Conservation (phyloP, 139 green algal genomes). For the Chlorella sorokiniana region DNA sequence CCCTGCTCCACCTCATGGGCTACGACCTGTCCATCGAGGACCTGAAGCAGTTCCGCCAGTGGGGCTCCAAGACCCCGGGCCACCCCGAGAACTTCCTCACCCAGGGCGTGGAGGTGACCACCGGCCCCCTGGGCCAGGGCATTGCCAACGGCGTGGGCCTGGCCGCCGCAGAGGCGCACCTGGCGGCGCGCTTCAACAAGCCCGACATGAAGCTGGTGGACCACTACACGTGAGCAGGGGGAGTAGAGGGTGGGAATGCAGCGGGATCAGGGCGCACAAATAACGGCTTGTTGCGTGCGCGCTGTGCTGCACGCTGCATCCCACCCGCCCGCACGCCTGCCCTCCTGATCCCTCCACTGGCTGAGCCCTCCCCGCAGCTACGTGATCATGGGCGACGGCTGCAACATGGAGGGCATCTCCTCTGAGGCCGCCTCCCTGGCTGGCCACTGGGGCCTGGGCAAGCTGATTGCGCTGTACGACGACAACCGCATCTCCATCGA, state of each 20-base stretch:
- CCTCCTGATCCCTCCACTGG: not conserved
- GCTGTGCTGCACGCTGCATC: not conserved
- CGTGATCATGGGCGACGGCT: constrained; percentile 97
- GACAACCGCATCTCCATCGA: constrained; percentile 99
- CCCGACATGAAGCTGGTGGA: constrained; percentile 90
- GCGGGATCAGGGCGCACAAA: no score
- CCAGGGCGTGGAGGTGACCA: constrained; percentile 96
- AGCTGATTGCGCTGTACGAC: constrained; percentile 99
- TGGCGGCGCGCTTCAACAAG: constrained; percentile 99
- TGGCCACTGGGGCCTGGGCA: constrained; percentile 98
- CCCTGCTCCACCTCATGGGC: constrained; percentile 95
- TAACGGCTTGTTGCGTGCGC: not conserved
- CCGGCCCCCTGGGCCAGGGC: constrained; percentile 95
- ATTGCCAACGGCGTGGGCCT: constrained; percentile 97
- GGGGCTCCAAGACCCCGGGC: constrained; percentile 89
- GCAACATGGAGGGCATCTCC: constrained; percentile 99
- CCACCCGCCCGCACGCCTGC: not conserved
- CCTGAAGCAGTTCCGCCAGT: constrained; percentile 97
- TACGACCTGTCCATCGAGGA: constrained; percentile 92
- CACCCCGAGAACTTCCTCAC: constrained; percentile 99
- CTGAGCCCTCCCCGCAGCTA: constrained; percentile 67
- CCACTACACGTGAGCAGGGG: constrained; percentile 92
- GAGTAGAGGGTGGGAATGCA: no score
- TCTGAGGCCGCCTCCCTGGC: constrained; percentile 96
- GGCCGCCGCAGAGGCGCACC: constrained; percentile 91